These are phyloP conservation scores for Microbotryum silenes-acaulis DNA, from an alignment of 1,284 basidiomycete species.

Conservation along the genomic window DNA sequence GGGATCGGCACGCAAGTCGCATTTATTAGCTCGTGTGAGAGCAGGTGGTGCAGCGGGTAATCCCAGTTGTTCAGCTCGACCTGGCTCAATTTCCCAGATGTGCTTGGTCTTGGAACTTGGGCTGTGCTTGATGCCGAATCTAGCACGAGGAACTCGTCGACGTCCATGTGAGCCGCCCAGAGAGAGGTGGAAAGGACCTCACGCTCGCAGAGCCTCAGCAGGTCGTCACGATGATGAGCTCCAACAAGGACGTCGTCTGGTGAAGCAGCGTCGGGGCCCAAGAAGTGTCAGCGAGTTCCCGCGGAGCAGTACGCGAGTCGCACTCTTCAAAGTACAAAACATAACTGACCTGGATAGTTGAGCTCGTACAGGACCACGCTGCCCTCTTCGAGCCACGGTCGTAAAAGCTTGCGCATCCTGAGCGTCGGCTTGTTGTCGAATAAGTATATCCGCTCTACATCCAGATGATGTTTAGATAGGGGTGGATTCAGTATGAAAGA, in stretches of 20 bases:
- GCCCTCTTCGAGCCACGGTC: slow-evolving; percentile 27
- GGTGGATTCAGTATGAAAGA: too few relatives aligned
- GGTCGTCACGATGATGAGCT: slow-evolving; percentile 15
- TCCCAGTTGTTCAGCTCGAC: slow-evolving; percentile 1
- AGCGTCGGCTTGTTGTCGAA: slow-evolving; percentile 20
- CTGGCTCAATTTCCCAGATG: too few relatives aligned
- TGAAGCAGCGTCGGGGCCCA: not conserved
- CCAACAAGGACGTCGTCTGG: slow-evolving; percentile 17
- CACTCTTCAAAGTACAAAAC: not conserved
- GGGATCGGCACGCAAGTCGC: slow-evolving; percentile 24
- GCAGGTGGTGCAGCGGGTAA: slow-evolving; percentile 11
- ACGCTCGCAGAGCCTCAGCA: slow-evolving; percentile 21
- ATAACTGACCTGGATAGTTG: slow-evolving; percentile 10
- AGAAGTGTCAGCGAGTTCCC: not conserved
- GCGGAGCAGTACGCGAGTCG: not conserved
- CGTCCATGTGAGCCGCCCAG: slow-evolving; percentile 27
- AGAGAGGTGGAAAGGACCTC: slow-evolving; percentile 9
- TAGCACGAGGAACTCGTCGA: slow-evolving; percentile 29
- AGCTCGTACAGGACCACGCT: slow-evolving; percentile 19
- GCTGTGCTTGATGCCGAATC: slow-evolving; percentile 17
- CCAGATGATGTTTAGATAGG: too few relatives aligned
- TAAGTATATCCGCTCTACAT: slow-evolving; percentile 19
- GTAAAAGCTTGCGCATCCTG: slow-evolving; percentile 17
- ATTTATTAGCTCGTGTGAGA: not conserved
- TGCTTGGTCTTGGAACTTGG: not conserved